Evolutionary conservation across 148 eudicot species (phyloP).

Genomic region (Talinum fruticosum): DNA sequence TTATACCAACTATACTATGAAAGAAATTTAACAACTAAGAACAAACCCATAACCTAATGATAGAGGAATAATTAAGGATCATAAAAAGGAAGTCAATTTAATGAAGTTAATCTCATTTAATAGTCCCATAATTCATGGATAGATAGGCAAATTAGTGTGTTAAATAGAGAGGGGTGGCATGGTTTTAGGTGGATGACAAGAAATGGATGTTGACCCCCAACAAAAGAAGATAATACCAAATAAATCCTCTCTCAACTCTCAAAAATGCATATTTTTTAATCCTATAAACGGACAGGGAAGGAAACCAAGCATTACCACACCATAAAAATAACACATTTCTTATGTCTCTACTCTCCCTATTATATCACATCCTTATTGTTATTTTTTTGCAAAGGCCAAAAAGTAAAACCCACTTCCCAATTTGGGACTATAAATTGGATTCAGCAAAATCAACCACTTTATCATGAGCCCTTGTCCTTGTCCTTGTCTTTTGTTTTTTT

Average conservation of each 20-base stretch:
- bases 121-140: not conserved
- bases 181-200: not conserved
- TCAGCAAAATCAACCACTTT: not conserved
- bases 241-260: not conserved
- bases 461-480: no score
- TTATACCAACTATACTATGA: not conserved
- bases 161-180: not conserved
- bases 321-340: not conserved
- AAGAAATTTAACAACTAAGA: not conserved
- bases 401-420: not conserved
- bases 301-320: not conserved
- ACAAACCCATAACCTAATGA: not conserved
- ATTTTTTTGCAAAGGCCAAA: not conserved
- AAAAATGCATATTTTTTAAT: not conserved
- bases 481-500: no score
- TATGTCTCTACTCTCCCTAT: not conserved
- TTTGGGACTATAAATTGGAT: not conserved
- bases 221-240: not conserved
- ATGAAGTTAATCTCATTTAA: not conserved
- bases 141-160: not conserved
- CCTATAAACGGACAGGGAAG: not conserved
- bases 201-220: not conserved
- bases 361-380: not conserved
- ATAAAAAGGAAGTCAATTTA: not conserved
- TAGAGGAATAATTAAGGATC: not conserved